Evolutionary conservation across 164 flowering plant species (phyloP).

Genomic region (Nelumbo lutea): DNA sequence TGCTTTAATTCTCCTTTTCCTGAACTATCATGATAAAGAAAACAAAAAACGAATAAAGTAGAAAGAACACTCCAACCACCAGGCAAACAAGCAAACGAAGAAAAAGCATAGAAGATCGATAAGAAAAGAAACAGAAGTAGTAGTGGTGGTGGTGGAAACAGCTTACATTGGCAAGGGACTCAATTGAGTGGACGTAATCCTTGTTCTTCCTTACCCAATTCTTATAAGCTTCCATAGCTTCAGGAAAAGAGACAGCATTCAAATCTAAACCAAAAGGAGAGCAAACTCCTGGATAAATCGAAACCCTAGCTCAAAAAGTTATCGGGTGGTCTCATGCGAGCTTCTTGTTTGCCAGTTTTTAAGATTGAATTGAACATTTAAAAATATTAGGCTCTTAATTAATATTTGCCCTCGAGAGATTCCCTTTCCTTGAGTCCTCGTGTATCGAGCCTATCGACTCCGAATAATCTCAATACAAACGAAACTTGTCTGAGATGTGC

Average conservation of each 20-base stretch:
- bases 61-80: not conserved
- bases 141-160: not conserved
- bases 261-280: not conserved
- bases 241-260: not conserved
- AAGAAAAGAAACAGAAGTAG: not conserved
- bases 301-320: not conserved
- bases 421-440: too few species aligned
- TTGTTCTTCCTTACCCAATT: constrained; percentile 83
- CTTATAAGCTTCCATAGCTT: constrained; percentile 80
- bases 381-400: too few species aligned
- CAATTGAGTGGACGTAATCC: constrained; percentile 82
- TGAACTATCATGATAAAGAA: not conserved
- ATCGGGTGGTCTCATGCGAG: too few species aligned
- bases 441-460: too few species aligned
- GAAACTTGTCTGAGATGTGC: too few species aligned
- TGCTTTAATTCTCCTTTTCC: too few species aligned
- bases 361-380: too few species aligned
- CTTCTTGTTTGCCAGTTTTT: too few species aligned
- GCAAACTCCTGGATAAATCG: not conserved
- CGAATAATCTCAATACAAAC: too few species aligned
- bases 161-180: constrained; percentile 91
- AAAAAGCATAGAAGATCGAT: not conserved
- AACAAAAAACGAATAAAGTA: not conserved
- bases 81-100: not conserved
- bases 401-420: too few species aligned